Conservation (phyloP, 2,329 filamentous ascomycete species). For the Dothideomycetidae sp. region DNA sequence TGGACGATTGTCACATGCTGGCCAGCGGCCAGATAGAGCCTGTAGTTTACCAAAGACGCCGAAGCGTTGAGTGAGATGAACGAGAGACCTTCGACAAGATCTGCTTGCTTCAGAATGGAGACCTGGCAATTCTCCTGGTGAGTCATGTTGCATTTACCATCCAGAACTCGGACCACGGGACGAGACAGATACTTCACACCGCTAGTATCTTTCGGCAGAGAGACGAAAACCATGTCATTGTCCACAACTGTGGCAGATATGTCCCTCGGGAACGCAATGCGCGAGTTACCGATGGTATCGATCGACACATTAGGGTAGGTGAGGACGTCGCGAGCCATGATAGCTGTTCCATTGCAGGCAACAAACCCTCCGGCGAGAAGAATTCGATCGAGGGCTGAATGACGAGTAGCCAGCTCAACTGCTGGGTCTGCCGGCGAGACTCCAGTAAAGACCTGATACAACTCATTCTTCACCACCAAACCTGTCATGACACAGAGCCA, state of each 20-base stretch:
- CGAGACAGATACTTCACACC: neutral
- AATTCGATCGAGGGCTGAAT: neutral
- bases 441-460: neutral
- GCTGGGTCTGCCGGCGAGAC: neutral
- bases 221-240: slow-evolving; percentile 3
- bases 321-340: slow-evolving; percentile 2
- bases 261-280: slow-evolving; percentile 3
- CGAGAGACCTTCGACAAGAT: slow-evolving; percentile 6
- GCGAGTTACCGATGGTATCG: neutral
- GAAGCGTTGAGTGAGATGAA: neutral
- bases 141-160: neutral
- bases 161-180: slow-evolving; percentile 1
- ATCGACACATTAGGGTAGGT: slow-evolving; percentile 1
- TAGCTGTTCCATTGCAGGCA: neutral
- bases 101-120: slow-evolving; percentile 1
- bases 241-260: neutral
- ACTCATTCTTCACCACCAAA: neutral
- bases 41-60: neutral
- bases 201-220: slow-evolving; percentile 1
- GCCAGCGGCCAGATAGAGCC: neutral
- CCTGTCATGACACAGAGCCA: neutral
- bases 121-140: neutral
- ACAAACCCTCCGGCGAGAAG: neutral
- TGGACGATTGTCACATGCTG: neutral
- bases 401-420: slow-evolving; percentile 1